Conservation (phyloP, 768 basidiomycete genomes). For the Russula sp. region DNA sequence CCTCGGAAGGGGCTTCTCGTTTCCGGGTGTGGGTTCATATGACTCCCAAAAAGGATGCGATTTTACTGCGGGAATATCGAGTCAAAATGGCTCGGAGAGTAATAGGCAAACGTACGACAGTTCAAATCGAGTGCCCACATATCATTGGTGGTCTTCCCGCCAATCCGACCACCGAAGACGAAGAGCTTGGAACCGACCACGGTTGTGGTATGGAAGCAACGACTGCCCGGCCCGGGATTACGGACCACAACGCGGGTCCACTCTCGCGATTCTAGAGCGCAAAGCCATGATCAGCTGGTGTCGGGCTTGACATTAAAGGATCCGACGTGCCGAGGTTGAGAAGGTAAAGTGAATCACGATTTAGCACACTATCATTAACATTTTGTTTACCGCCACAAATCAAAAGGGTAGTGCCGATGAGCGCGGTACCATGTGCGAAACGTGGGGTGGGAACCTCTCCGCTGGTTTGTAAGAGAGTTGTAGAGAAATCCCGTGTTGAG, state of each 20-base stretch:
- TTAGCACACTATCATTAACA: slow-evolving; percentile 44
- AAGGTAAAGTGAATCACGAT: slow-evolving; percentile 87
- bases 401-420: slow-evolving; percentile 92
- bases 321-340: slow-evolving; percentile 79
- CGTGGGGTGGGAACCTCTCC: slow-evolving; percentile 86
- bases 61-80: slow-evolving; percentile 47
- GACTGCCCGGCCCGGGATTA: slow-evolving; percentile 63
- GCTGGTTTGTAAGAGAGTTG: slow-evolving; percentile 77
- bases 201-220: slow-evolving; percentile 90
- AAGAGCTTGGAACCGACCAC: slow-evolving; percentile 91
- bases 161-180: slow-evolving; percentile 87
- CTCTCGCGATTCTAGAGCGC: slow-evolving; percentile 66
- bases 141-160: slow-evolving; percentile 89
- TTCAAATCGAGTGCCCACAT: slow-evolving; percentile 95
- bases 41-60: slow-evolving; percentile 54
- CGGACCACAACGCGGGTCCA: slow-evolving; percentile 87
- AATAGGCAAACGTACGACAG: slow-evolving; percentile 53
- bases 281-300: not conserved
- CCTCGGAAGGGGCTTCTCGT: slow-evolving; percentile 70
- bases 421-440: slow-evolving; percentile 86
- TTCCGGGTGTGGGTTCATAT: slow-evolving; percentile 54
- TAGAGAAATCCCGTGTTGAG: slow-evolving; percentile 73
- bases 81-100: slow-evolving; percentile 12
- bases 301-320: slow-evolving; percentile 1
- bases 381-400: slow-evolving; percentile 97